Percentiles rank a stretch among this genome's conserved stretches.
Conservation (phyloP, 208 protist species). For the Leishmania major region DNA sequence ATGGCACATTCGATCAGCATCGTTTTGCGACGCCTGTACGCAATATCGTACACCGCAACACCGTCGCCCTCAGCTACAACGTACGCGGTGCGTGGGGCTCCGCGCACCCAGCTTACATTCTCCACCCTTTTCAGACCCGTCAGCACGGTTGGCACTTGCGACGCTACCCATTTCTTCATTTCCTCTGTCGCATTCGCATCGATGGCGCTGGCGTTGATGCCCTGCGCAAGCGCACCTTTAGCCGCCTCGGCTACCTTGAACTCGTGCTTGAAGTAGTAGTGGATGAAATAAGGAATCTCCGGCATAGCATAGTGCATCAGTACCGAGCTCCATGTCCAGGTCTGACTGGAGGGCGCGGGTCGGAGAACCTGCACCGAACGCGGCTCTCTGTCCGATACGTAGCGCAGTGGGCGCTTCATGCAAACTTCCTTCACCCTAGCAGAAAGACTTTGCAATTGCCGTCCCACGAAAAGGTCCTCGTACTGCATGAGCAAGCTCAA, state of each 20-base stretch:
- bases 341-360: neutral
- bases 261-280: slow-evolving; percentile 1
- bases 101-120: neutral
- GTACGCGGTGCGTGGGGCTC: neutral
- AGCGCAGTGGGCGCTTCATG: neutral
- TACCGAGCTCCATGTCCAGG: neutral
- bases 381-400: neutral
- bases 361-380: neutral
- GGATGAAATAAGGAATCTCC: neutral
- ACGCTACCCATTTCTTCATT: neutral
- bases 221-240: neutral
- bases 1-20: neutral
- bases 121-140: neutral
- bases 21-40: neutral
- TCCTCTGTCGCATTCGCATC: neutral
- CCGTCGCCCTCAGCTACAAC: slow-evolving; percentile 1
- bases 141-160: neutral
- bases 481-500: neutral
- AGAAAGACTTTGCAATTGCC: neutral
- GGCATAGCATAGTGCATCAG: neutral
- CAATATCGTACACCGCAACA: slow-evolving; percentile 12
- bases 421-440: neutral
- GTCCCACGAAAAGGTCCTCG: neutral
- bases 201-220: neutral
- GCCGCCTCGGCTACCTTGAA: neutral